Evolutionary conservation across 495 filamentous ascomycete genomes (phyloP), one percentile per base, ranked within the genome.

Genomic region (Niebla homalea): DNA sequence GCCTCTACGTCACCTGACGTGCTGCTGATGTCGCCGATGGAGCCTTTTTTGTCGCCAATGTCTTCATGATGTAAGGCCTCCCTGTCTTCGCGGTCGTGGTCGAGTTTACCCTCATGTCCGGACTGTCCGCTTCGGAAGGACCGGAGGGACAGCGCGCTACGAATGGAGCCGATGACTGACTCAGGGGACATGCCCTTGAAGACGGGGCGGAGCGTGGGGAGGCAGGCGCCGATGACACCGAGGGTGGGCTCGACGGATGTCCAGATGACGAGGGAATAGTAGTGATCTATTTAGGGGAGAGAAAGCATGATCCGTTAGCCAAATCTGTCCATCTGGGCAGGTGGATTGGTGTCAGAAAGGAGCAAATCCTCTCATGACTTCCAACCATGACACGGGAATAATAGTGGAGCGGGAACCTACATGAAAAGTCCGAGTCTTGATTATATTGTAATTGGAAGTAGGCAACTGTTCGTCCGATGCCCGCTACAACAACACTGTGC

Each of bases 131-230:
- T 32, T 32, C 51, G 7, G 66, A 68, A 0, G 72, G 65, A 5
- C 78, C 59, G 1, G 70, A 68, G 0, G 51, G 26, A 11, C 80
- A 52, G 16, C 69, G 71, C 0, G 78, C 77, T 51, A 14, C 26
- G 39, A 29, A 80, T 65, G 45, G 73, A 77, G 37, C 76, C 72
- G 36, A 81, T 56, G 4, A 84, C 62, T 12, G 51, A 43, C n/a
- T 47, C 36, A 5, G 36, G 45, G 12, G 45, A 48, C 19, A 64
- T 46, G 52, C 21, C 39, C 22, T 18, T 42, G 40, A 51, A 55
- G 19, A 51, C 5, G 20, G 48, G 40, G 12, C 39, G 36, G 19
- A 55, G 48, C 8, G 40, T 44, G 18, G 48, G 52, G 29, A 55
- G 52, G 40, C 48, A 55, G 41, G 47, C 46, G 41, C 48, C 23